Conservation (phyloP, 345 rosid genomes). For the Linum tenue region DNA sequence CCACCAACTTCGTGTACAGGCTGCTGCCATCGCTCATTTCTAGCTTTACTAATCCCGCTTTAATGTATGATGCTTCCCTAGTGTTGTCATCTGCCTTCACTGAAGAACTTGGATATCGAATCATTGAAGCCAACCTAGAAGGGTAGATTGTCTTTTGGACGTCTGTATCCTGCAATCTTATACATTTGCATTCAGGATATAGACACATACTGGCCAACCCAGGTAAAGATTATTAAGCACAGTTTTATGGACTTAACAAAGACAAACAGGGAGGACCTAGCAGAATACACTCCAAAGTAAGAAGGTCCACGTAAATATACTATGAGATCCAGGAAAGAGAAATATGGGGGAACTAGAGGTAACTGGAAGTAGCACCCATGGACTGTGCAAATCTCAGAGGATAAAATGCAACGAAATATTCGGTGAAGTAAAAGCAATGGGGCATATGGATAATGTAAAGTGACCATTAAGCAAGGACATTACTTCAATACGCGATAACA, state of each 20-base stretch:
- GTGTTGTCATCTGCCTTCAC: constrained; percentile 31
- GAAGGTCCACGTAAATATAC: background rate
- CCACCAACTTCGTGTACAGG: constrained; percentile 80
- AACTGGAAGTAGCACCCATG: background rate
- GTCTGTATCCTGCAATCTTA: constrained; percentile 45
- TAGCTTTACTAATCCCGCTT: constrained; percentile 55
- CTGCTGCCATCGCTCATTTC: constrained; percentile 65
- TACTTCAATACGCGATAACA: constrained; percentile 68
- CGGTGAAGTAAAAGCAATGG: background rate
- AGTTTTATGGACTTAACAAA: too few relatives aligned
- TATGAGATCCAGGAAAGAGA: background rate
- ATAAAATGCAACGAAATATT: background rate
- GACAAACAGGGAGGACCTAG: too few relatives aligned
- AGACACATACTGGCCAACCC: background rate
- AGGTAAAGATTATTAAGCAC: too few relatives aligned
- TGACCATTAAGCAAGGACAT: background rate
- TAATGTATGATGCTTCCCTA: constrained; percentile 26
- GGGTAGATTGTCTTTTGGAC: constrained; percentile 58
- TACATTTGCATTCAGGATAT: constrained; percentile 3
- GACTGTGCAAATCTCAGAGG: background rate
- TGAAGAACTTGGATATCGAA: constrained; percentile 44
- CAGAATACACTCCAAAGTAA: too few relatives aligned
- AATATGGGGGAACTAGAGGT: background rate
- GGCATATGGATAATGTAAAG: background rate
- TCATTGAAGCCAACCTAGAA: constrained; percentile 66